Conservation (phyloP, 106 monocot genomes). For the Phalaenopsis equestris region DNA sequence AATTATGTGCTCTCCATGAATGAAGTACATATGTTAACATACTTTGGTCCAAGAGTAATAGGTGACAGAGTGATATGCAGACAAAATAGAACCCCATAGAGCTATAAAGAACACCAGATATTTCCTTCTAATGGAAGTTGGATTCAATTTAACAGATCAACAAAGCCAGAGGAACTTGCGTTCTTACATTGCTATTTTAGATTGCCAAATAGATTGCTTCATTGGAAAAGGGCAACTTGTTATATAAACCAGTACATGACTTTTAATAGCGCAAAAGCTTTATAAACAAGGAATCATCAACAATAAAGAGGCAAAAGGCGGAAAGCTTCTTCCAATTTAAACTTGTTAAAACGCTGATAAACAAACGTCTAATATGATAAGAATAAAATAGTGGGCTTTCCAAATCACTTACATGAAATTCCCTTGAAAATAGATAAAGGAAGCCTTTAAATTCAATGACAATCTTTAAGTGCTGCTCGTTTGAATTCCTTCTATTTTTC, state of each 20-base stretch:
- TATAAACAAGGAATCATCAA: not conserved
- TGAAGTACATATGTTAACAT: not conserved
- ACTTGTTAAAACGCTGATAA: no score
- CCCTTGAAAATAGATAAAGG: not conserved
- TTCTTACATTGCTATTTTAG: not conserved
- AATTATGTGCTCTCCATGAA: not conserved
- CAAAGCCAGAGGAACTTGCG: not conserved
- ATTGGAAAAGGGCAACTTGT: not conserved
- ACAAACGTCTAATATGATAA: not conserved
- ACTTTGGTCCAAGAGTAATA: not conserved
- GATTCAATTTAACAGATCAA: not conserved
- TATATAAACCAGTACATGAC: not conserved
- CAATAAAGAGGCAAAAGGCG: not conserved
- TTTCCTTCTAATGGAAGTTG: not conserved
- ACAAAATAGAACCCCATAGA: not conserved
- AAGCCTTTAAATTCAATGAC: no score
- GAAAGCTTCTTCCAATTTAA: not conserved
- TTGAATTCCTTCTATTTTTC: not conserved
- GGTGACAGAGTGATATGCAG: not conserved
- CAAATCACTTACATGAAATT: not conserved
- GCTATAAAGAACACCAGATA: not conserved
- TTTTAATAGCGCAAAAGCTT: not conserved
- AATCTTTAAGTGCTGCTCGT: no score
- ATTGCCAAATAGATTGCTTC: not conserved
- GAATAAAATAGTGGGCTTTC: not conserved